Evolutionary conservation across 148 eudicot genomes (phyloP).

Genomic region (Silene conica): DNA sequence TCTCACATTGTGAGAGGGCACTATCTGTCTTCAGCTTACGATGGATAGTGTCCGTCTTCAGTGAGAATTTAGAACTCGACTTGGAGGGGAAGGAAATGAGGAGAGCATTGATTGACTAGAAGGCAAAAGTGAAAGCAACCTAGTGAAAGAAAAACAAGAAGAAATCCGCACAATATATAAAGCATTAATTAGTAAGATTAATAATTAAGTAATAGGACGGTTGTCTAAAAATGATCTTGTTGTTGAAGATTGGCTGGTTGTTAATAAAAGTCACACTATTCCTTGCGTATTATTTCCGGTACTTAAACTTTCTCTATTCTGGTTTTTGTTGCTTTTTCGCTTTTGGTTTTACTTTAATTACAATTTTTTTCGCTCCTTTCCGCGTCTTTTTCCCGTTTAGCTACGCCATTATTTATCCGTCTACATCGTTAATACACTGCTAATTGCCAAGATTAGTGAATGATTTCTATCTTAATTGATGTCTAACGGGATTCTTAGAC

Average conservation of each 20-base stretch:
- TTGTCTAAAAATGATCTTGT: constrained; percentile 17
- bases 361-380: not conserved
- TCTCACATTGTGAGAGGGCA: too few relatives aligned
- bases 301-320: not conserved
- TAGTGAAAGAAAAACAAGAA: not conserved
- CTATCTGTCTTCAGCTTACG: too few relatives aligned
- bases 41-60: too few relatives aligned
- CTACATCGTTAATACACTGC: too few relatives aligned
- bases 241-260: constrained; percentile 19
- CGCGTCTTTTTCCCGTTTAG: not conserved
- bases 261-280: constrained; percentile 9
- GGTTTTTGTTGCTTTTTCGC: not conserved
- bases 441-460: not conserved
- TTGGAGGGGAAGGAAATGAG: not conserved
- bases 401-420: not conserved
- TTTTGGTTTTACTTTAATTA: not conserved
- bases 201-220: not conserved
- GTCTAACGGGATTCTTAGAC: constrained; percentile 15
- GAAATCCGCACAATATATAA: not conserved
- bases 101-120: not conserved
- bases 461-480: not conserved
- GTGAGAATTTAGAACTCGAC: too few relatives aligned
- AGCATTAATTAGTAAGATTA: not conserved
- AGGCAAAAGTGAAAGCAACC: not conserved
- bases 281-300: constrained; percentile 7